phyloP scores from a whole-genome alignment of 768 basidiomycete genomes.

The Mycena maculata region DNA sequence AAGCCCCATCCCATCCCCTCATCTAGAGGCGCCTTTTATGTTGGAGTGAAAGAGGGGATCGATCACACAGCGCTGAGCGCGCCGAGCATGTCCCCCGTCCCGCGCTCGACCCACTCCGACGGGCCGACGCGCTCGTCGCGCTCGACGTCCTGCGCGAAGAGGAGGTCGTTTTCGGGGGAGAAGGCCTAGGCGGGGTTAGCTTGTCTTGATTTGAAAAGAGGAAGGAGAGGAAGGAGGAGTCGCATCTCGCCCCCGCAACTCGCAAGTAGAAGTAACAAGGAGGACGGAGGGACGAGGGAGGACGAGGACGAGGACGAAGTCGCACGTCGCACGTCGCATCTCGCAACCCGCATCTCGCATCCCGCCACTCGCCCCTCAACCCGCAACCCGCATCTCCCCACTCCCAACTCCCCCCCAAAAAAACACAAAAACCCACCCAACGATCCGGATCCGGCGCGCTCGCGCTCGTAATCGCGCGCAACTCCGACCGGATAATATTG shows the following conservation, averaged over 20 bases:
- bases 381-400: no score
- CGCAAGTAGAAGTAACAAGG: no score
- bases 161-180: slow-evolving; percentile 65
- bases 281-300: no score
- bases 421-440: slow-evolving; percentile 49
- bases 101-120: slow-evolving; percentile 67
- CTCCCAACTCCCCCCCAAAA: no score
- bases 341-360: no score
- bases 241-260: no score
- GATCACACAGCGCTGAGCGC: slow-evolving; percentile 41
- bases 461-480: slow-evolving; percentile 70
- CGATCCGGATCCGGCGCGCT: slow-evolving; percentile 66
- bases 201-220: no score
- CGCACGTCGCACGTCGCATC: no score
- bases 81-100: slow-evolving; percentile 57
- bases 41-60: background rate
- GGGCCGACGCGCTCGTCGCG: slow-evolving; percentile 60
- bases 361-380: no score
- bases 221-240: background rate
- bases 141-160: slow-evolving; percentile 54
- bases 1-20: background rate
- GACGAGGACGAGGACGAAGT: no score
- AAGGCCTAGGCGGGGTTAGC: slow-evolving; percentile 52
- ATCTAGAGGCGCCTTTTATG: no score
- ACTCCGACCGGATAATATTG: slow-evolving; percentile 75